Evolutionary conservation across 2,329 filamentous ascomycete species (phyloP), one percentile per base, ranked within the genome.

Genomic region (Neofusicoccum parvum): DNA sequence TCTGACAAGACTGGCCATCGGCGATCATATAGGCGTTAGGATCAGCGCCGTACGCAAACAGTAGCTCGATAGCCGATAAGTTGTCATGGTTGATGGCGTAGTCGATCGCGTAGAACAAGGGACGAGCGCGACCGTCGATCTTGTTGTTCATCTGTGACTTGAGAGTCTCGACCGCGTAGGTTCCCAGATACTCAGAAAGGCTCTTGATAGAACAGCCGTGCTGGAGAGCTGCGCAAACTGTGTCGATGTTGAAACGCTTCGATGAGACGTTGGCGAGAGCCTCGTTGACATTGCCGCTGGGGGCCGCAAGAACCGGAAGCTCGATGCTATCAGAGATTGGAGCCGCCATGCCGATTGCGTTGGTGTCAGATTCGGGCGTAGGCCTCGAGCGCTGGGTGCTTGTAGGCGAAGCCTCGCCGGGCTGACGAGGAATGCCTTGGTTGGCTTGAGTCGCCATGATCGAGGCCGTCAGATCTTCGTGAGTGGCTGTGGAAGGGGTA

Each of bases 31-130:
- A 10, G 3, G 15, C 49, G 17, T 43, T 51, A 5, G 59, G 45
- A 32, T 51, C 20, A 5, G 62, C 50, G 27, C 49, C 27, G 12
- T 64, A 23, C n/a, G 56, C n/a, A 14, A 64, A 15, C 49, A 64
- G 14, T 20, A 64, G 27, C 14, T 23, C 15, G 39, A 64, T 23
- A 11, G 34, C 5, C 49, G 37, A 9, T 5, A 50, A 7, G 49
- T 17, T 34, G 41, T 56, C 20, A 15, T 43, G 37, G n/a, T 56
- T 14, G 12, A 64, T 48, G 15, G 62, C 62, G n/a, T 53, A 20
- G 9, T 53, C 50, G 15, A 53, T 53, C 2, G 50, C 50, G n/a
- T 62, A 62, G 45, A 62, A 62, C 20, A 62, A n/a, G 9, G 58
- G 41, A 5, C 41, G 6, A 27, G 15, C 15, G 10, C 20, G 36